Conservation (phyloP, 306 rosid genomes). For the Lagenaria siceraria region DNA sequence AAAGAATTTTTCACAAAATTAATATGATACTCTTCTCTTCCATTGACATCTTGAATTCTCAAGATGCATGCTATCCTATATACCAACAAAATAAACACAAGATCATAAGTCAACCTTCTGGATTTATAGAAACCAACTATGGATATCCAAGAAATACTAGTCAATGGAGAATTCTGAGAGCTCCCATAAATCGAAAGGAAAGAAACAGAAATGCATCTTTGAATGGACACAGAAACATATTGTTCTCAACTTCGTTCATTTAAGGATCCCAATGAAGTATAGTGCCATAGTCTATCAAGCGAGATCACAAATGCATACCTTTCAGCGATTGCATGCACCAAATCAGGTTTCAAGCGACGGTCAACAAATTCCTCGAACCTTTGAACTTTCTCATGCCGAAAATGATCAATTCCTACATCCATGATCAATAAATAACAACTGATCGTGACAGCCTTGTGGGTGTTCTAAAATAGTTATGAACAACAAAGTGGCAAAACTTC, state of each 20-base stretch:
- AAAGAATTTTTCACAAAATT: too few relatives aligned
- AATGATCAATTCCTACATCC: conserved; percentile 31
- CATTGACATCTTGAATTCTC: background rate
- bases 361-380: conserved; percentile 78
- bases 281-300: too few relatives aligned
- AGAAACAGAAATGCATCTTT: background rate
- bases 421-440: background rate
- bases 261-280: too few relatives aligned
- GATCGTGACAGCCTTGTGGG: background rate
- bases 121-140: background rate
- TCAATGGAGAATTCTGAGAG: background rate
- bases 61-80: background rate
- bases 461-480: background rate
- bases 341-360: conserved; percentile 77
- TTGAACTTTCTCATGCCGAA: conserved; percentile 36
- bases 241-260: too few relatives aligned
- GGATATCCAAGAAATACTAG: background rate
- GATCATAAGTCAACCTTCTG: background rate
- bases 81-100: background rate
- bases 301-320: conserved; percentile 38
- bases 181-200: background rate
- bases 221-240: too few relatives aligned
- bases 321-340: conserved; percentile 54
- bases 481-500: background rate
- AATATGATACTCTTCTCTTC: too few relatives aligned